phyloP scores from a whole-genome alignment of 371 early-diverging fungal species.

The Actinomortierella ambigua region DNA sequence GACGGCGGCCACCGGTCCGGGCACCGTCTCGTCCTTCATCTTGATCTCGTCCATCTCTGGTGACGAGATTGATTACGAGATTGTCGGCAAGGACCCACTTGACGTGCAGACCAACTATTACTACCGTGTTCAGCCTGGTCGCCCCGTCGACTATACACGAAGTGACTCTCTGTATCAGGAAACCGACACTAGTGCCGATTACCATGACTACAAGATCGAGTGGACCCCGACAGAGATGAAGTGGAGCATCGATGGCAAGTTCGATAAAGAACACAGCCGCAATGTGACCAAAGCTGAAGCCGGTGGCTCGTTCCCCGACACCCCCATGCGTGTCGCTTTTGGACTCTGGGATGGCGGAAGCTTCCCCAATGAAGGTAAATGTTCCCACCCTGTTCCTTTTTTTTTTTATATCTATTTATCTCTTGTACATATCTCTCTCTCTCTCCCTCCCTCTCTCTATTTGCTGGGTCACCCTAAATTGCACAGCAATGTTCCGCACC shows the following conservation, averaged over 20 bases:
- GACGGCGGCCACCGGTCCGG: constrained; percentile 52
- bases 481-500: not conserved
- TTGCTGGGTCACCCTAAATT: not conserved
- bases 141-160: constrained; percentile 47
- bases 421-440: not conserved
- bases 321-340: constrained; percentile 61
- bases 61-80: constrained; percentile 80
- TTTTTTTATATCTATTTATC: not conserved
- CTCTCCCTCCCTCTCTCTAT: not conserved
- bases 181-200: constrained; percentile 35
- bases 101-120: constrained; percentile 72
- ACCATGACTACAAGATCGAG: constrained; percentile 51
- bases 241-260: constrained; percentile 57
- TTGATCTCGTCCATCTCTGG: constrained; percentile 48
- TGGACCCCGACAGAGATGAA: constrained; percentile 61
- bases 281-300: constrained; percentile 38
- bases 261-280: constrained; percentile 50
- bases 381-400: not conserved
- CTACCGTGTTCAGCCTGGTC: constrained; percentile 55
- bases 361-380: not conserved
- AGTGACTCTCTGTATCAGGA: constrained; percentile 11
- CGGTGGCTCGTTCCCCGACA: constrained; percentile 47
- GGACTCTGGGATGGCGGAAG: constrained; percentile 73
- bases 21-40: constrained; percentile 75
- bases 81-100: constrained; percentile 57